phyloP scores from a whole-genome alignment of 139 green algal genomes.

The Tetraselmis chui region DNA sequence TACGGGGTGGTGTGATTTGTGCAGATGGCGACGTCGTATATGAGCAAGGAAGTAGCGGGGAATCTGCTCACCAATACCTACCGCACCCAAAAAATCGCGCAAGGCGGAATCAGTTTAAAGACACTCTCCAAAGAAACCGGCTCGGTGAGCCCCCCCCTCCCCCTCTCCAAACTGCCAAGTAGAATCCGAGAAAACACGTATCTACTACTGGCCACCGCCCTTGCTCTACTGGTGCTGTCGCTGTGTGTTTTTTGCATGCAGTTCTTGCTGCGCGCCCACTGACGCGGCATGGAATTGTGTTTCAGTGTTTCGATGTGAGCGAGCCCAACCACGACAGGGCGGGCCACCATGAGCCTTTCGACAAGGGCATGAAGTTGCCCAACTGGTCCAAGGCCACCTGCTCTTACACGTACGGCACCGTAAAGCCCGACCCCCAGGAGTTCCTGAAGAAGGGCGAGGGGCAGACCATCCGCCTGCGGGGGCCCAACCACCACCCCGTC shows the following conservation, averaged over 20 bases:
- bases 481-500: slow-evolving; percentile 1
- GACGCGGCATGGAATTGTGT: not conserved
- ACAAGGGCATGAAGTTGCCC: slow-evolving; percentile 34
- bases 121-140: slow-evolving; percentile 32
- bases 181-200: too few relatives aligned
- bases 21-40: not conserved
- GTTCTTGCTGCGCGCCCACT: not conserved
- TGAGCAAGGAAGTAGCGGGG: not conserved
- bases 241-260: not conserved
- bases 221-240: not conserved
- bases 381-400: slow-evolving; percentile 52
- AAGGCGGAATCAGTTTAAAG: not conserved
- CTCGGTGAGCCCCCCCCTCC: slow-evolving; percentile 21
- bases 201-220: not conserved
- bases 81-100: not conserved
- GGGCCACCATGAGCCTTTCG: slow-evolving; percentile 32
- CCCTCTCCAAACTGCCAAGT: not conserved
- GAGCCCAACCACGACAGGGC: slow-evolving; percentile 28
- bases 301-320: slow-evolving; percentile 62
- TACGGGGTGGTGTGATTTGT: too few relatives aligned
- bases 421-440: slow-evolving; percentile 40
- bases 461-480: slow-evolving; percentile 28
- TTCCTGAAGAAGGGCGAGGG: slow-evolving; percentile 57
- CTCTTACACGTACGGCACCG: slow-evolving; percentile 35
- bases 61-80: not conserved